Conservation (phyloP, 139 green algal genomes). For the Picochlorum sp. region DNA sequence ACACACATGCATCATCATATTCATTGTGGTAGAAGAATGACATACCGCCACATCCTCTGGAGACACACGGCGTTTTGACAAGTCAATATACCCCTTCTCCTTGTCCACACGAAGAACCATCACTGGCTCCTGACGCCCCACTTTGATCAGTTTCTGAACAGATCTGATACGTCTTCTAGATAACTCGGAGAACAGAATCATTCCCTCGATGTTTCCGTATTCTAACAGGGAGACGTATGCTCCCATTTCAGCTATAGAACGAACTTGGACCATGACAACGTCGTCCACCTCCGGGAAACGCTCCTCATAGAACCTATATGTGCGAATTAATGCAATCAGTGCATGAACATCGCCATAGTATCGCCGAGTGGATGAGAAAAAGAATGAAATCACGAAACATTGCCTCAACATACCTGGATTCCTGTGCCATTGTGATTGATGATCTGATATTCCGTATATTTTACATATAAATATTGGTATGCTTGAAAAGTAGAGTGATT, state of each 20-base stretch:
- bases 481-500: no score
- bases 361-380: background rate
- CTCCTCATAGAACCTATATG: conserved; percentile 87
- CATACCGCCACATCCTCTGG: conserved; percentile 77
- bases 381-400: background rate
- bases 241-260: conserved; percentile 95
- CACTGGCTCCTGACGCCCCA: conserved; percentile 93
- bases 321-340: conserved; percentile 1
- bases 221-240: conserved; percentile 95
- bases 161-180: conserved; percentile 94
- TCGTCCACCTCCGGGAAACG: conserved; percentile 96
- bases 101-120: conserved; percentile 99
- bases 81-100: conserved; percentile 99
- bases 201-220: conserved; percentile 88
- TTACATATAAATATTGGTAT: no score
- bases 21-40: no score
- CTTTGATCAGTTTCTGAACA: conserved; percentile 99
- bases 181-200: conserved; percentile 98
- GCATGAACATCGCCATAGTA: conserved; percentile 2
- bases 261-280: conserved; percentile 95
- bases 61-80: conserved; percentile 94
- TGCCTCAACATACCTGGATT: conserved; percentile 22
- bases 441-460: no score
- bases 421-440: conserved; percentile 15
- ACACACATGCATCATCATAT: no score